These are phyloP conservation scores for Erodium moschatum DNA, from an alignment of 441 rosid species.

Conservation along the genomic window DNA sequence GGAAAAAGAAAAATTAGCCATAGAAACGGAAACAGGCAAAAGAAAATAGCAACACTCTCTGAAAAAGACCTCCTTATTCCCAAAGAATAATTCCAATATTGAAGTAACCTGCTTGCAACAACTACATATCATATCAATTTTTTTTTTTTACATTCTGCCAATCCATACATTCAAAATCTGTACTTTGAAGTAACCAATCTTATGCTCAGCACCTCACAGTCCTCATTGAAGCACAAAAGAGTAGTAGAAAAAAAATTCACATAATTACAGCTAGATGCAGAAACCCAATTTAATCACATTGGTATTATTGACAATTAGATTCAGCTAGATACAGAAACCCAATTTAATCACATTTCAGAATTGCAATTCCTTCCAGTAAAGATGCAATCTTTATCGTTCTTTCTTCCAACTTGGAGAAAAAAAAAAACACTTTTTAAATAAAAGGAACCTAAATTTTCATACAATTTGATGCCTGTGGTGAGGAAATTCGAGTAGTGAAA, in stretches of 20 bases:
- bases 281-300: background rate
- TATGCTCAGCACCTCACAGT: background rate
- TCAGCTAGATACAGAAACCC: constrained; percentile 7
- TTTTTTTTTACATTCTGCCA: too few species aligned
- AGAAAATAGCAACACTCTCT: background rate
- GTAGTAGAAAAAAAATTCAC: too few species aligned
- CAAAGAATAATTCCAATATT: background rate
- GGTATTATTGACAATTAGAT: background rate
- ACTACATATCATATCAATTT: background rate
- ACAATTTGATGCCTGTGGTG: constrained; percentile 1
- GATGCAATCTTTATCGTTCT: background rate
- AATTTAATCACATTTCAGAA: background rate
- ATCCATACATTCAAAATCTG: background rate
- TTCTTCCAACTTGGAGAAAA: background rate
- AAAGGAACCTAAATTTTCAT: background rate
- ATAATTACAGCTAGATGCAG: background rate
- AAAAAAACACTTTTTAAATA: background rate
- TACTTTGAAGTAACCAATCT: background rate
- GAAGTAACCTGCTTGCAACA: background rate
- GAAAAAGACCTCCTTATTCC: background rate
- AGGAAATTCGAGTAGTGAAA: background rate
- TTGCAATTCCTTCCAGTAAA: constrained; percentile 1
- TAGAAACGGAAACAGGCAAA: background rate
- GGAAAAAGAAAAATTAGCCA: background rate
- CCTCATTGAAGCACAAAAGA: background rate